Evolutionary conservation across 1,139 yeast genomes (phyloP), one percentile per base, ranked within the genome.

Genomic region (Torulaspora pretoriensis): DNA sequence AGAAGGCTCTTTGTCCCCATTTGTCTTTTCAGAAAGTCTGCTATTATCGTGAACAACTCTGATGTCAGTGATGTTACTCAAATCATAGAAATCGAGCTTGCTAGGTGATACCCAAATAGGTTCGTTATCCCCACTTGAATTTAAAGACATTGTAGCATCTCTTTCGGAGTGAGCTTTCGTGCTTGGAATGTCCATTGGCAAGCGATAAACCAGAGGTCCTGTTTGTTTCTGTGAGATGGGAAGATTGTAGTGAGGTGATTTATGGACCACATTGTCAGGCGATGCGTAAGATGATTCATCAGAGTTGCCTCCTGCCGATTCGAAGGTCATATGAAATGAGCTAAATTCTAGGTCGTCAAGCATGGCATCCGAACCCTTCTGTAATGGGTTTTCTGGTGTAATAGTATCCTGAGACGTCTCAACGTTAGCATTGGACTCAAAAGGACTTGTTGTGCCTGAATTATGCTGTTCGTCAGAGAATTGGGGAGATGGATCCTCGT

Each of bases 31-130:
- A 8, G 32, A 2, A 4, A 19, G 17, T 26, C 34, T 31, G 33
- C 16, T 16, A 17, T 10, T 29, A 33, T 37, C 10, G 5, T 24
- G 30, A 8, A 37, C 30, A 35, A 12, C 34, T 25, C 25, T 13
- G 2, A 48, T 23, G 3, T 53, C 50, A 7, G 52, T 39, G 27
- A 38, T 31, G 22, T 50, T 51, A 25, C 52, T 52, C n/a, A 52
- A 10, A 38, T 58, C 59, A 38, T 47, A 46, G 30, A 57, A 51
- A 35, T 56, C 57, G 10, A 63, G 37, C 43, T 63, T 63, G 37
- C 63, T 58, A 3, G 68, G 67, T 1, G 67, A 63, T 6, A 61
- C 53, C 68, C 68, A 63, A 16, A 62, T 55, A 2, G 65, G 62
- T 26, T 61, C 66, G n/a, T 59, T 60, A 3, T 51, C 57, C 13